Evolutionary conservation across 495 filamentous ascomycete genomes (phyloP).

Genomic region (Rhypophila decipiens): DNA sequence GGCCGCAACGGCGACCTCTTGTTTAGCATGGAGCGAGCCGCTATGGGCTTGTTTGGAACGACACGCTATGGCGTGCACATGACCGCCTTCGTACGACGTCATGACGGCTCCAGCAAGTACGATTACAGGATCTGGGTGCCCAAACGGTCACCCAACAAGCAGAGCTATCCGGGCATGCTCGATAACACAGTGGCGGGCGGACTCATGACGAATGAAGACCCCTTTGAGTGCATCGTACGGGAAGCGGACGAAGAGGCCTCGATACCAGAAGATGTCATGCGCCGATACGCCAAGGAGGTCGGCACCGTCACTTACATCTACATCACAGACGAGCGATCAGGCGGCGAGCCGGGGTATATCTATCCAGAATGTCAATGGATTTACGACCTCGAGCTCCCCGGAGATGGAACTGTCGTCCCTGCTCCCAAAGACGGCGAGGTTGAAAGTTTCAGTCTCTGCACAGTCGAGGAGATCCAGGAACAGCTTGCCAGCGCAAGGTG

Average conservation of each 20-base stretch:
- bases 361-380: conserved; percentile 91
- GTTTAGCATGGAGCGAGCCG: conserved; percentile 73
- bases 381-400: conserved; percentile 77
- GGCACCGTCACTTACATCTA: conserved; percentile 85
- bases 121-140: conserved; percentile 82
- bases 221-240: conserved; percentile 73
- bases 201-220: conserved; percentile 68
- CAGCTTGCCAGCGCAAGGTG: conserved; percentile 68
- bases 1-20: conserved; percentile 56
- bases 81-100: conserved; percentile 59
- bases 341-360: conserved; percentile 78
- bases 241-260: conserved; percentile 87
- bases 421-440: conserved; percentile 83
- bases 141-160: conserved; percentile 64
- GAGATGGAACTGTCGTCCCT: conserved; percentile 51
- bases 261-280: conserved; percentile 65
- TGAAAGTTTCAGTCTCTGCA: conserved; percentile 72
- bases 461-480: conserved; percentile 64
- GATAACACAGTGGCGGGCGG: conserved; percentile 96
- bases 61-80: conserved; percentile 88
- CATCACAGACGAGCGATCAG: conserved; percentile 67
- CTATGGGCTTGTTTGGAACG: conserved; percentile 74
- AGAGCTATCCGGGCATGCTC: conserved; percentile 79
- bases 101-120: conserved; percentile 37
- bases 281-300: conserved; percentile 44